Conservation (phyloP, 192 early-diverging fungal species). For the Backusella tarrabulga region DNA sequence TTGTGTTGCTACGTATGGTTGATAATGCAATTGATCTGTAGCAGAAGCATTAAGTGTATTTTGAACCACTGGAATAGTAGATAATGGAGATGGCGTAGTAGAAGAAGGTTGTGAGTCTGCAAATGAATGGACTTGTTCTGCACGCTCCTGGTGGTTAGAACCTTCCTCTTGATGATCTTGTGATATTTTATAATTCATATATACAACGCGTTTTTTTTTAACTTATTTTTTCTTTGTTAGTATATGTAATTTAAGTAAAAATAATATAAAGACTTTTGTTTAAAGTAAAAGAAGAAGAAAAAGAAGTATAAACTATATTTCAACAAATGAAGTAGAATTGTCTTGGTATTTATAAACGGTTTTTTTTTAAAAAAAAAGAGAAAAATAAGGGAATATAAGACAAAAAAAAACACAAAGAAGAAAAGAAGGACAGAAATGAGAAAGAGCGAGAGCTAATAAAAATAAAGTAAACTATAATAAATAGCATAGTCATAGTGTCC, state of each 20-base stretch:
- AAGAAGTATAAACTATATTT: background rate
- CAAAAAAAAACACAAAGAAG: background rate
- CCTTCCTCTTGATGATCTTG: background rate
- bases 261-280: background rate
- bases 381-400: background rate
- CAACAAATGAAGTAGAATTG: background rate
- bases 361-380: background rate
- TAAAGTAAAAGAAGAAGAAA: background rate
- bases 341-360: background rate
- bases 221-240: background rate
- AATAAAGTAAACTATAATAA: slow-evolving; percentile 1
- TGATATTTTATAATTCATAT: background rate
- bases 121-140: background rate
- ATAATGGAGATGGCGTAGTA: background rate
- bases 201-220: background rate
- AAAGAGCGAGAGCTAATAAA: background rate
- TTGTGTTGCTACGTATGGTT: background rate
- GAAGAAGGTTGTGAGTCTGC: background rate
- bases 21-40: background rate
- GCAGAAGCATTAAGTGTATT: background rate
- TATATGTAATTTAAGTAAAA: background rate
- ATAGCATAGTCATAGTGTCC: background rate
- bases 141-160: background rate
- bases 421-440: background rate
- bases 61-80: background rate